Base-by-base conservation (phyloP, 257 asterid genomes). In the Primulina eburnea region DNA sequence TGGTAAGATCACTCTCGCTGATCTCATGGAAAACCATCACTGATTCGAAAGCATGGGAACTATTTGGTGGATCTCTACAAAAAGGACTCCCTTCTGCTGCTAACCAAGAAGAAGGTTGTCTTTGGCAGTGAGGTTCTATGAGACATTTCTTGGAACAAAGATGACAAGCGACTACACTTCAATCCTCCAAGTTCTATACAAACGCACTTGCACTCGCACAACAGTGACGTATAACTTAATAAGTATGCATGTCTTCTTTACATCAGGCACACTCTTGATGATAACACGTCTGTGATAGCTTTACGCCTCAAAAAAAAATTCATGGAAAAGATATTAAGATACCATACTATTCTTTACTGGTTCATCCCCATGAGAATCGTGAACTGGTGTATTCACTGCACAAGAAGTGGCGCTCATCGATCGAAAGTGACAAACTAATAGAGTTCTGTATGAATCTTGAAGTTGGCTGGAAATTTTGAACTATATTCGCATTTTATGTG, bases 1-100 rank as follows among this genome's bases (percentile, higher is more conserved):
- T 0, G 88, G 90, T 29, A 85, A 85, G 78, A 83, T 85, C 52
- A 83, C 88, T 1, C 77, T 85, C 12, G 78, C 85, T 40, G 72
- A 74, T 67, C 82, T 83, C 64, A 64, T 83, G 75, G 78, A 75
- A 64, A 73, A 66, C 52, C 78, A 68, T 62, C 56, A 47, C 56
- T 47, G 56, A 16, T 4, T 47, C 8, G 4, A 47, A 47, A 14
- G 56, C 56, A 14, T 47, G 56, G 56, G 18, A 47, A 47, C 20
- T 5, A 20, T 47, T 24, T 20, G 18, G 2, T 16, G 20, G 56
- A 47, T 47, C 20, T 16, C 20, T 47, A 47, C 55, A 14, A 1
- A 14, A 14, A 47, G 20, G 56, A 47, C 7, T 14, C 16, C 56
- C 56, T 14, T 43, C 14, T 43, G n/a, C 18, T 43, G 55, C 55